Evolutionary conservation across 768 basidiomycete genomes (phyloP).

Genomic region (Tylopilus subfusipes): DNA sequence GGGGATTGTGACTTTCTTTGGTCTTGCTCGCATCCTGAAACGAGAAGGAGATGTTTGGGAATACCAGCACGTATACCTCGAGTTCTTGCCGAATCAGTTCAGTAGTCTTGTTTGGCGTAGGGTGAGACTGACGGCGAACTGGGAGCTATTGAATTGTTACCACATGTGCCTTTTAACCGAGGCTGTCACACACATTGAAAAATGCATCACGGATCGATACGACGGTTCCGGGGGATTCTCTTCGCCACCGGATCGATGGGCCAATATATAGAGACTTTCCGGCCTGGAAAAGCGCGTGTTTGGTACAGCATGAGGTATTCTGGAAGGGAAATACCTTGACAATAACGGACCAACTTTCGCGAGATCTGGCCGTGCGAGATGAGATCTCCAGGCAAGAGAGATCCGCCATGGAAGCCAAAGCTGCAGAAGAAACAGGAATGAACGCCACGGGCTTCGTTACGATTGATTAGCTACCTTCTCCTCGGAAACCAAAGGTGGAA

Average conservation of each 20-base stretch:
- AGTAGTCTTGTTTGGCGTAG: conserved; percentile 53
- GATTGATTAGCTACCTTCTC: conserved; percentile 66
- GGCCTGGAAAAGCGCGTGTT: conserved; percentile 41
- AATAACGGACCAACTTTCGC: conserved; percentile 72
- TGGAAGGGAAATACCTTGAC: conserved; percentile 52
- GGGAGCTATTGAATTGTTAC: conserved; percentile 54
- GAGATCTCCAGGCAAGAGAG: conserved; percentile 78
- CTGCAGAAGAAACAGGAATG: conserved; percentile 37
- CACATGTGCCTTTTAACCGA: neutral
- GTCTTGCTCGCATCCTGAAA: conserved; percentile 52
- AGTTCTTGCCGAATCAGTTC: conserved; percentile 69
- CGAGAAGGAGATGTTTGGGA: conserved; percentile 65
- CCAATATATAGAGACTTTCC: conserved; percentile 67
- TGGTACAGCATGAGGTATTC: neutral
- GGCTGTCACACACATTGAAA: conserved; percentile 60
- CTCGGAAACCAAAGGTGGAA: conserved; percentile 85
- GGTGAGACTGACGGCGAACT: conserved; percentile 72
- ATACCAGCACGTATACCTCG: conserved; percentile 70
- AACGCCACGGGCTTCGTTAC: conserved; percentile 1
- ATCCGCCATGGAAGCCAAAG: conserved; percentile 79
- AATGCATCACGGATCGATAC: conserved; percentile 88
- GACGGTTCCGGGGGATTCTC: conserved; percentile 72
- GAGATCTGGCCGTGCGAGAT: conserved; percentile 62
- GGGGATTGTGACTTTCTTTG: conserved; percentile 30
- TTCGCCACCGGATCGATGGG: conserved; percentile 69